Evolutionary conservation across 768 basidiomycete species (phyloP).

Genomic region (Suillus subluteus): DNA sequence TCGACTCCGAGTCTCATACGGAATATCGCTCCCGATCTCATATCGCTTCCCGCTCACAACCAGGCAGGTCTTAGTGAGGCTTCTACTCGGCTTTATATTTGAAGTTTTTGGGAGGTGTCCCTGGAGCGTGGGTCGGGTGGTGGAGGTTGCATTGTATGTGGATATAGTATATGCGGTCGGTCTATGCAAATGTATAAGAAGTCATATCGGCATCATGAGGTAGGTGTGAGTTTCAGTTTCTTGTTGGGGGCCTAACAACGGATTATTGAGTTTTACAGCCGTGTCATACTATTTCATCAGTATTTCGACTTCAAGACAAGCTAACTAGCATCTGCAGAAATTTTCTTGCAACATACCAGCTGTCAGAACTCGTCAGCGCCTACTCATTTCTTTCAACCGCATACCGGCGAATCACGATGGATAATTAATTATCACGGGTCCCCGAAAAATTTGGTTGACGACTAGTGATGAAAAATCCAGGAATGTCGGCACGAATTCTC

Average conservation of each 20-base stretch:
- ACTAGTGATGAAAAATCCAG: not conserved
- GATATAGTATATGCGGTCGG: not conserved
- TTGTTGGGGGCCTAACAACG: not conserved
- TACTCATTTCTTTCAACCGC: not conserved
- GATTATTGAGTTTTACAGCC: too few relatives aligned
- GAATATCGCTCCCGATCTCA: not conserved
- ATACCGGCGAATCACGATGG: not conserved
- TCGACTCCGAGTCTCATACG: not conserved
- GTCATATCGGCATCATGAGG: not conserved
- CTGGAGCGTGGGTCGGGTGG: not conserved
- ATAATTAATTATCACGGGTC: not conserved
- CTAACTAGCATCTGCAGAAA: not conserved
- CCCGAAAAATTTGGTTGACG: not conserved
- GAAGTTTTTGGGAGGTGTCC: not conserved
- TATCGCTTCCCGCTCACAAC: not conserved
- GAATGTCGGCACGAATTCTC: not conserved
- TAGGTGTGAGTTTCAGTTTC: not conserved
- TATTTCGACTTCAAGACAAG: not conserved
- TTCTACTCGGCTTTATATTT: not conserved
- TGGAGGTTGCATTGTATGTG: not conserved
- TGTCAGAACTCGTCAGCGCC: not conserved
- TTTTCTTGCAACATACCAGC: not conserved
- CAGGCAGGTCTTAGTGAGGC: not conserved
- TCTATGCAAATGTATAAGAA: not conserved
- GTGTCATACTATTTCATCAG: not conserved